These are phyloP conservation scores for Juglanconis juglandina DNA, from an alignment of 2,329 filamentous ascomycete species.

Conservation along the genomic window DNA sequence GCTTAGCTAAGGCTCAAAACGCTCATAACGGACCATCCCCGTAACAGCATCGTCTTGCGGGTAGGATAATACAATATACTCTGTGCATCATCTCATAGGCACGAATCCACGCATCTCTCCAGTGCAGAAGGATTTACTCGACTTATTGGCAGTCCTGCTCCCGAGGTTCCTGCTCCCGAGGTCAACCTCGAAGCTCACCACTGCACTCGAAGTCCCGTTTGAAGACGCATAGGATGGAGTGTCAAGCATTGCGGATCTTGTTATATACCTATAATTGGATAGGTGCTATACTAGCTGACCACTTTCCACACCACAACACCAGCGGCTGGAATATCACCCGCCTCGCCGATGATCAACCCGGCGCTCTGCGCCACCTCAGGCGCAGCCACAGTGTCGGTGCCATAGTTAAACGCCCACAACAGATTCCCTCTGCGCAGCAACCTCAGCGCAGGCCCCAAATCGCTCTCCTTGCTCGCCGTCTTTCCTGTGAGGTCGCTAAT, in stretches of 20 bases:
- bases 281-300: background rate
- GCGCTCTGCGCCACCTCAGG: conserved; percentile 9
- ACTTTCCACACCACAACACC: conserved; percentile 21
- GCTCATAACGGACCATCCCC: too few relatives aligned
- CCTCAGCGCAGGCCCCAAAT: conserved; percentile 20
- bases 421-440: conserved; percentile 19
- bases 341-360: conserved; percentile 16
- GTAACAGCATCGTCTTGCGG: too few relatives aligned
- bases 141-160: too few relatives aligned
- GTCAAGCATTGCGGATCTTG: too few relatives aligned
- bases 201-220: background rate
- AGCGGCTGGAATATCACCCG: conserved; percentile 19
- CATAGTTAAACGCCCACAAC: conserved; percentile 24
- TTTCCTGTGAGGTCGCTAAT: conserved; percentile 19
- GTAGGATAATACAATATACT: too few relatives aligned
- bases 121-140: too few relatives aligned
- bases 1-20: too few relatives aligned
- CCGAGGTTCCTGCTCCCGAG: too few relatives aligned
- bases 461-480: conserved; percentile 15
- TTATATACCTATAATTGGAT: too few relatives aligned
- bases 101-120: too few relatives aligned
- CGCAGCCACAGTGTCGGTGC: conserved; percentile 16
- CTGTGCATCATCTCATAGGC: too few relatives aligned
- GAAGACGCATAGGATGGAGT: background rate
- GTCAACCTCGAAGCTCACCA: background rate